Evolutionary conservation across 2,329 filamentous ascomycete species (phyloP).

Genomic region (Reticulascus tulasneorum): DNA sequence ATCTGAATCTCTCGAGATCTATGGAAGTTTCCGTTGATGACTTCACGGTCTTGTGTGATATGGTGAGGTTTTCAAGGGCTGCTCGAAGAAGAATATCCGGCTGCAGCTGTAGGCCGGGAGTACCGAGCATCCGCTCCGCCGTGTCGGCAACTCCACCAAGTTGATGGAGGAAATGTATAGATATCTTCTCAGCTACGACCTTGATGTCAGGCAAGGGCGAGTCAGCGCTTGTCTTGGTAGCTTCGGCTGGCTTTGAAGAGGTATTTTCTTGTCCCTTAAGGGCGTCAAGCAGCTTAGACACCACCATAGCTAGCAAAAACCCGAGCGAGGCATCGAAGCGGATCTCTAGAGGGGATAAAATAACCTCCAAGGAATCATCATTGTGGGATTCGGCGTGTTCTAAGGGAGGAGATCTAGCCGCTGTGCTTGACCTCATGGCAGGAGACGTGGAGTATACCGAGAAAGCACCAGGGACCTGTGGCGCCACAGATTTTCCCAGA

Average conservation of each 20-base stretch:
- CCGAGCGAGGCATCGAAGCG: slow-evolving; percentile 55
- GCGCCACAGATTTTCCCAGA: slow-evolving; percentile 36
- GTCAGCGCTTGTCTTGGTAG: slow-evolving; percentile 9
- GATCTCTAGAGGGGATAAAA: slow-evolving; percentile 47
- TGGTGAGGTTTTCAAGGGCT: slow-evolving; percentile 40
- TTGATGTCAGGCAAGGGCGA: slow-evolving; percentile 34
- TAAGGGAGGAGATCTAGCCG: background rate
- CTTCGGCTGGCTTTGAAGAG: slow-evolving; percentile 11
- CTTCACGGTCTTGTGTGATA: slow-evolving; percentile 23
- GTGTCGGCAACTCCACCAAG: slow-evolving; percentile 49
- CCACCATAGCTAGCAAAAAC: slow-evolving; percentile 49
- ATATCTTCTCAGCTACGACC: slow-evolving; percentile 44
- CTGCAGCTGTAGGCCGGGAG: slow-evolving; percentile 34
- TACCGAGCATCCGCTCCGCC: slow-evolving; percentile 39
- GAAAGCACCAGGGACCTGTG: slow-evolving; percentile 58
- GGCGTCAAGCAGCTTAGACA: slow-evolving; percentile 44
- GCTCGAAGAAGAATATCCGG: slow-evolving; percentile 51
- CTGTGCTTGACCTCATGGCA: slow-evolving; percentile 3
- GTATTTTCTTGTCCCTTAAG: slow-evolving; percentile 27
- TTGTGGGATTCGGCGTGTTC: slow-evolving; percentile 10
- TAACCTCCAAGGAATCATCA: slow-evolving; percentile 41
- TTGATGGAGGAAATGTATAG: slow-evolving; percentile 52
- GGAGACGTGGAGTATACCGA: slow-evolving; percentile 37
- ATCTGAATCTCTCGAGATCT: slow-evolving; percentile 53
- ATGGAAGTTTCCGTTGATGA: slow-evolving; percentile 32